phyloP scores from a whole-genome alignment of 768 basidiomycete species.

The Leccinellum rugosiceps region DNA sequence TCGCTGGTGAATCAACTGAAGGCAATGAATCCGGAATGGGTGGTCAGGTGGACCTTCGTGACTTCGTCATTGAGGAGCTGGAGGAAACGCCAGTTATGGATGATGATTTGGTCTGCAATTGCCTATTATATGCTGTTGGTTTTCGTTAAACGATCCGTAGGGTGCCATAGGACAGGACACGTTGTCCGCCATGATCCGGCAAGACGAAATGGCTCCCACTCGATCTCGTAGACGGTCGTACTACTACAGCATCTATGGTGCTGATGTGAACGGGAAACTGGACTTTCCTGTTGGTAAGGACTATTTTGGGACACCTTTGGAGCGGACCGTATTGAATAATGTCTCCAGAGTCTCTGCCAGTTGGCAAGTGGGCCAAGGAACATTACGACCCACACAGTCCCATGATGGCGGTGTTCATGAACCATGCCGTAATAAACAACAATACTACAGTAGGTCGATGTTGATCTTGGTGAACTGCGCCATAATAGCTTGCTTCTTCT shows the following conservation, averaged over 20 bases:
- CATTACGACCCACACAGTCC: constrained; percentile 55
- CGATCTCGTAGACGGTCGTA: constrained; percentile 57
- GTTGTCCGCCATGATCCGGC: constrained; percentile 67
- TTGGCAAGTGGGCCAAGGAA: constrained; percentile 59
- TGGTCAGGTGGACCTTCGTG: constrained; percentile 16
- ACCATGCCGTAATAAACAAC: constrained; percentile 70
- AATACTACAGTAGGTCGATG: constrained; percentile 35
- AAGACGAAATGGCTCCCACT: constrained; percentile 62
- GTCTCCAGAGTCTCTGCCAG: constrained; percentile 47
- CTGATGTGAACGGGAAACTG: constrained; percentile 46
- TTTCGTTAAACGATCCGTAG: constrained; percentile 33
- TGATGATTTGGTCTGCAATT: constrained; percentile 25
- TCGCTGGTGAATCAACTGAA: constrained; percentile 10
- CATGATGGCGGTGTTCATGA: constrained; percentile 65
- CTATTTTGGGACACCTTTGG: not conserved
- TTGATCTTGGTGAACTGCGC: not conserved
- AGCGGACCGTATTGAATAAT: not conserved
- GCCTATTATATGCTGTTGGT: not conserved
- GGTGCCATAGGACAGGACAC: constrained; percentile 73
- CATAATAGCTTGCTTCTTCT: constrained; percentile 2
- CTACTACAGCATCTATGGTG: constrained; percentile 39
- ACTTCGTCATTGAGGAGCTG: constrained; percentile 15
- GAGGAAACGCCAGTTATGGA: constrained; percentile 8
- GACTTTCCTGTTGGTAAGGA: constrained; percentile 55
- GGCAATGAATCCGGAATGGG: constrained; percentile 8